phyloP scores from a whole-genome alignment of 257 asterid genomes.

The Jacaranda mimosifolia region DNA sequence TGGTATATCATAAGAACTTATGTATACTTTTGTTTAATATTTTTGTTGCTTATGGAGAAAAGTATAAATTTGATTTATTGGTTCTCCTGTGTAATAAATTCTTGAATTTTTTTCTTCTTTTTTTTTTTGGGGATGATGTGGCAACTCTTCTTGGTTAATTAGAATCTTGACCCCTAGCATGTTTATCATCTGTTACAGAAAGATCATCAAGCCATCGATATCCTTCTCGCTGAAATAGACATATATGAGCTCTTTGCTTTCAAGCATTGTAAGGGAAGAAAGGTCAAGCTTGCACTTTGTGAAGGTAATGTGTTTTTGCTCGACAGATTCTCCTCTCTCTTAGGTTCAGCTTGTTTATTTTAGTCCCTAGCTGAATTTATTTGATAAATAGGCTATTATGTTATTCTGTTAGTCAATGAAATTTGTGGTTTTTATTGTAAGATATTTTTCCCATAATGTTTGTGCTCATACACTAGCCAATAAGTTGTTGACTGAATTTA shows the following conservation, averaged over 20 bases:
- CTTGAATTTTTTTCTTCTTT: slow-evolving; percentile 16
- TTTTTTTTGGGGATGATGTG: slow-evolving; percentile 27
- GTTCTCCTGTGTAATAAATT: slow-evolving; percentile 8
- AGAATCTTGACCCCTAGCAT: slow-evolving; percentile 30
- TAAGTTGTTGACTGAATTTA: not conserved
- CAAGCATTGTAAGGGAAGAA: slow-evolving; percentile 95
- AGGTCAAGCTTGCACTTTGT: slow-evolving; percentile 96
- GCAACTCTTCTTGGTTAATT: slow-evolving; percentile 28
- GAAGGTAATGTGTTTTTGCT: slow-evolving; percentile 64
- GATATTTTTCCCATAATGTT: slow-evolving; percentile 11
- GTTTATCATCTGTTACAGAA: slow-evolving; percentile 59
- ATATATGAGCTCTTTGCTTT: slow-evolving; percentile 97
- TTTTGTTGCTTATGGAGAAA: slow-evolving; percentile 3
- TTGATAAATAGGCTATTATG: not conserved
- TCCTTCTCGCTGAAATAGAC: slow-evolving; percentile 97
- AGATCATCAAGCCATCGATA: slow-evolving; percentile 90
- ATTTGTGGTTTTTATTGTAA: slow-evolving; percentile 18
- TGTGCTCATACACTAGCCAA: slow-evolving; percentile 15
- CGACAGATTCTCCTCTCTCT: not conserved
- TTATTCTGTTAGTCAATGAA: slow-evolving; percentile 11
- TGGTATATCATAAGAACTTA: not conserved
- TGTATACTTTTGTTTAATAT: not conserved
- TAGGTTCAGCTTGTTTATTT: slow-evolving; percentile 19
- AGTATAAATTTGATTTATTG: not conserved
- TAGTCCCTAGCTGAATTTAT: slow-evolving; percentile 5